A percentile compares a stretch with the other conserved stretches of the same genome.
Conservation (phyloP, 2,329 filamentous ascomycete genomes). For the Fusarium napiforme region DNA sequence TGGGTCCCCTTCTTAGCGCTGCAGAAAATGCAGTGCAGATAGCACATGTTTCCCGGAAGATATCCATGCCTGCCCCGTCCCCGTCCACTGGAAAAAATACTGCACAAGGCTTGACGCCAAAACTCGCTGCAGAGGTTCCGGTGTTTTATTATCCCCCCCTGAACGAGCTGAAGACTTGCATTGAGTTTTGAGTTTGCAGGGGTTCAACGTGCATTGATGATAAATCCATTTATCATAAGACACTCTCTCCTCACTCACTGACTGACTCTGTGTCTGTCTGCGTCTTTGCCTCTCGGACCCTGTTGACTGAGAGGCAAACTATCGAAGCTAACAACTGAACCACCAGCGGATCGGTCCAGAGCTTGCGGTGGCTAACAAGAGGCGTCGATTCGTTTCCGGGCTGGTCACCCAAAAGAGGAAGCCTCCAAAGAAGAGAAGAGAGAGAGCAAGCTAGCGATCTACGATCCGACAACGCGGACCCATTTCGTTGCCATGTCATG, state of each 20-base stretch:
- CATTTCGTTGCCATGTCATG: background rate
- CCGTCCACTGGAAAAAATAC: background rate
- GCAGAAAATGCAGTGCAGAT: background rate
- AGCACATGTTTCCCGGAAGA: background rate
- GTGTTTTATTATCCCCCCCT: background rate
- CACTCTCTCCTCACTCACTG: background rate
- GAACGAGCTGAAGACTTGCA: background rate
- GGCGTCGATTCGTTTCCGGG: conserved; percentile 27
- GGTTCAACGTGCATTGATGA: background rate
- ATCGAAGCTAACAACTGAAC: conserved; percentile 36
- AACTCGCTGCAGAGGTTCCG: background rate
- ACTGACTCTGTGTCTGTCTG: background rate
- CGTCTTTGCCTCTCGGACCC: conserved; percentile 23
- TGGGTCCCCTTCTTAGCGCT: conserved; percentile 18
- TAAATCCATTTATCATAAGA: background rate
- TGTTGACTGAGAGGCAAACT: conserved; percentile 28
- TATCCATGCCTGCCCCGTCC: background rate
- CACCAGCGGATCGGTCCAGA: conserved; percentile 33
- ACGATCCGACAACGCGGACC: conserved; percentile 14
- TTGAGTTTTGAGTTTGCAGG: background rate
- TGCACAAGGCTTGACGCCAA: background rate
- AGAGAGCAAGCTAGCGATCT: background rate
- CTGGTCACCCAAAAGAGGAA: conserved; percentile 15
- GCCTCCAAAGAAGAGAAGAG: background rate
- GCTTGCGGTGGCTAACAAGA: conserved; percentile 25